Conservation (phyloP, 139 green algal genomes). For the Tetradesmus obliquus region DNA sequence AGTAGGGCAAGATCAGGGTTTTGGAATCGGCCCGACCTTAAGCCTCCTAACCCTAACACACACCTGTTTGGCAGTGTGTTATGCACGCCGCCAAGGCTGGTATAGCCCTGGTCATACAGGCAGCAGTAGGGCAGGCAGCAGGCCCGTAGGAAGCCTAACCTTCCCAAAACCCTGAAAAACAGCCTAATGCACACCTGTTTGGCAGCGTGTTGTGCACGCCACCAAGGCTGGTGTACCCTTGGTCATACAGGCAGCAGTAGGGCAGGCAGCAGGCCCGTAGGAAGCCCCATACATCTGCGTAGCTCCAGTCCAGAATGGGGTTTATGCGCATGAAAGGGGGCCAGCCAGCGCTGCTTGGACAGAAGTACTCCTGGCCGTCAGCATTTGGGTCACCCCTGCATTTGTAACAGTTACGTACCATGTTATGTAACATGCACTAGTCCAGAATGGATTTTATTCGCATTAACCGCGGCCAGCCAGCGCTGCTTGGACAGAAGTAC, state of each 20-base stretch:
- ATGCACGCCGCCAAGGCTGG: constrained; percentile 72
- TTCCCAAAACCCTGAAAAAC: too few species aligned
- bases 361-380: constrained; percentile 88
- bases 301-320: constrained; percentile 95
- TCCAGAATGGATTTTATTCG: constrained; percentile 95
- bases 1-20: constrained; percentile 89
- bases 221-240: constrained; percentile 90
- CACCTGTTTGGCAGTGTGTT: constrained; percentile 80
- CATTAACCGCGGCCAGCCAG: constrained; percentile 97
- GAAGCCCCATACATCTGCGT: constrained; percentile 95
- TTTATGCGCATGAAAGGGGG: constrained; percentile 98
- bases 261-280: constrained; percentile 64
- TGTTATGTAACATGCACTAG: background rate
- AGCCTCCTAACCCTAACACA: constrained; percentile 77
- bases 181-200: constrained; percentile 68
- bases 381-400: constrained; percentile 89
- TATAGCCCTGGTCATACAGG: constrained; percentile 93
- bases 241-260: constrained; percentile 94
- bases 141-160: too few species aligned
- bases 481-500: constrained; percentile 86
- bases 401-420: background rate
- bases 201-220: constrained; percentile 76
- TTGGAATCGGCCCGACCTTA: too few species aligned
- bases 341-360: constrained; percentile 87
- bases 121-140: constrained; percentile 84